Base-by-base conservation (phyloP, 371 early-diverging fungal genomes). In the Lichtheimia hyalospora region DNA sequence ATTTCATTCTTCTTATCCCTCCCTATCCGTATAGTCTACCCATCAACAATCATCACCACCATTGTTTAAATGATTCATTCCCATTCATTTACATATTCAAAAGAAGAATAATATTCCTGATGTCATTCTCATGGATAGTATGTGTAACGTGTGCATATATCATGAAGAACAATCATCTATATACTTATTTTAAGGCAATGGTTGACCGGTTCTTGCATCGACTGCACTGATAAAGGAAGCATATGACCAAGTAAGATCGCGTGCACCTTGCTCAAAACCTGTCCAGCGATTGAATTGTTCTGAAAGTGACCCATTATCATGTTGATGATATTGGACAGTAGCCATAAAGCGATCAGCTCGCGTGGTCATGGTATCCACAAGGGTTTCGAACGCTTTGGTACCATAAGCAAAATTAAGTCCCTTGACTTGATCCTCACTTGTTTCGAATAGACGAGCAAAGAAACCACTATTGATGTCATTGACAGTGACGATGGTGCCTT, bases 211-310 rank as follows among this genome's bases (percentile, higher is more conserved):
- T 25, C 48, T 40, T 18, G 56, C 60, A 14, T 60, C 18, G 8
- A 57, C 54, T 14, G 88, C 85, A 21, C 84, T 68, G 13, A 84
- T 63, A 39, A 87, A 75, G 14, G 87, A 74, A 3, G 88, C 88
- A 64, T 91, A 88, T 49, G 82, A 83, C 93, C 93, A 92, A 0
- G 92, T 92, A 58, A 93, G 66, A 55, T 92, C 83, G 14, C 66
- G 53, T 14, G 92, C 93, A n/a, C 91, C 90, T 8, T 66, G 70
- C 48, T 78, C 70, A 40, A 62, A 80, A 0, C 93, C 93, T 15
- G 71, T 76, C 40, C 61, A 46, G 3, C 83, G 64, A 53, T 81
- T 60, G 69, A 82, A 87, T 70, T 93, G 89, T 66, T 92, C 93
- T n/a, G 72, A 65, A 59, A 91, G 77, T 6, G 73, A 73, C 5